A percentile compares a stretch with the other conserved stretches of the same genome.
phyloP scores from a whole-genome alignment of 768 basidiomycete species.

The Tubosaeta sp. region DNA sequence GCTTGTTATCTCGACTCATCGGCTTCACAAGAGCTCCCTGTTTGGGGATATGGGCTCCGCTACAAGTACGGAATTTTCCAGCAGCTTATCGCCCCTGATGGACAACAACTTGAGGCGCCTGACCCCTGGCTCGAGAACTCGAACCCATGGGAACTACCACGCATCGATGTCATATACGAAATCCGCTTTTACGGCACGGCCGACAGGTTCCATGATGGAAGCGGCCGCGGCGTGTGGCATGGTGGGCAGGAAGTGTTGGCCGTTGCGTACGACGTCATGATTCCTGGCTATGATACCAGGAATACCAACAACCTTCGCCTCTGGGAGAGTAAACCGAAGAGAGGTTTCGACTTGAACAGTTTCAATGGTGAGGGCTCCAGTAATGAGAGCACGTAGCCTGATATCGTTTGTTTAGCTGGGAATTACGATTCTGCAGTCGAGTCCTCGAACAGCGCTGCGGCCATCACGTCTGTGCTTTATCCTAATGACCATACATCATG shows the following conservation, averaged over 20 bases:
- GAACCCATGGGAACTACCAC: conserved; percentile 86
- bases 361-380: conserved; percentile 69
- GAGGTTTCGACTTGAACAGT: conserved; percentile 89
- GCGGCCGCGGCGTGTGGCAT: conserved; percentile 64
- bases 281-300: conserved; percentile 76
- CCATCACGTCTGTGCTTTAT: conserved; percentile 93
- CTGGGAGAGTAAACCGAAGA: conserved; percentile 83
- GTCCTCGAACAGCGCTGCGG: conserved; percentile 83
- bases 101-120: conserved; percentile 83
- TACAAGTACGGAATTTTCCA: conserved; percentile 98
- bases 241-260: conserved; percentile 95
- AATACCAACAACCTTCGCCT: conserved; percentile 88
- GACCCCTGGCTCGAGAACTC: conserved; percentile 89
- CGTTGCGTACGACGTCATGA: conserved; percentile 91
- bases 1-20: conserved; percentile 97
- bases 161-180: conserved; percentile 79
- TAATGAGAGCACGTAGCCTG: not conserved
- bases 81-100: conserved; percentile 80
- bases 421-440: conserved; percentile 90
- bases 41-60: conserved; percentile 93
- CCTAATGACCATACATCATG: conserved; percentile 87
- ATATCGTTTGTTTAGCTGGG: conserved; percentile 52
- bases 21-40: conserved; percentile 83
- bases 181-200: conserved; percentile 88
- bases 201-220: conserved; percentile 58